Conservation (phyloP, 2,329 filamentous ascomycete genomes). For the Sporothrix protearum region DNA sequence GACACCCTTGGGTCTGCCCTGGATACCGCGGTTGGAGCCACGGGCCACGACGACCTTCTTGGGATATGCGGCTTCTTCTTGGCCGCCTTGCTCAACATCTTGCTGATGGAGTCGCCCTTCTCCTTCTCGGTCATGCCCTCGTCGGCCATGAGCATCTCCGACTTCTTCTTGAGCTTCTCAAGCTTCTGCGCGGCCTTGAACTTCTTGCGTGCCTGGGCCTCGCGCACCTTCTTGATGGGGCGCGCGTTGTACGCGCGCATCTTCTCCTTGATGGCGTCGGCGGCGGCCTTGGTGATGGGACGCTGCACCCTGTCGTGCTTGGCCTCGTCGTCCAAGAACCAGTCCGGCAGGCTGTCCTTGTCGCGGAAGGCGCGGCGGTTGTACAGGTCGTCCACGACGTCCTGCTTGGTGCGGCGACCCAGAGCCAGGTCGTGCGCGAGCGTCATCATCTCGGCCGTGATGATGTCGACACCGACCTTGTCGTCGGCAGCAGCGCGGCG, state of each 20-base stretch:
- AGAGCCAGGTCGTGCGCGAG: conserved; percentile 88
- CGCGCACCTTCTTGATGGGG: conserved; percentile 97
- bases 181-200: conserved; percentile 85
- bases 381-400: conserved; percentile 86
- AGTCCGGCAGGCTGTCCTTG: conserved; percentile 86
- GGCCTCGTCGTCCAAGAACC: conserved; percentile 92
- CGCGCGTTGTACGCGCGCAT: conserved; percentile 86
- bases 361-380: conserved; percentile 92
- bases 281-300: conserved; percentile 88
- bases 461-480: conserved; percentile 79
- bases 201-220: conserved; percentile 96
- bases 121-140: conserved; percentile 94
- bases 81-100: conserved; percentile 73
- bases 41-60: conserved; percentile 86
- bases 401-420: conserved; percentile 72
- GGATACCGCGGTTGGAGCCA: conserved; percentile 78
- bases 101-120: conserved; percentile 80
- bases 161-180: conserved; percentile 97
- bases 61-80: conserved; percentile 81
- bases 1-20: conserved; percentile 76
- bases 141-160: conserved; percentile 80
- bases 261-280: conserved; percentile 91
- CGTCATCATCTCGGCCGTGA: conserved; percentile 99
- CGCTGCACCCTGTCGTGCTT: conserved; percentile 79
- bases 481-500: conserved; percentile 56